Evolutionary conservation across 2,329 filamentous ascomycete species (phyloP).

Genomic region (Colletotrichum liriopes): DNA sequence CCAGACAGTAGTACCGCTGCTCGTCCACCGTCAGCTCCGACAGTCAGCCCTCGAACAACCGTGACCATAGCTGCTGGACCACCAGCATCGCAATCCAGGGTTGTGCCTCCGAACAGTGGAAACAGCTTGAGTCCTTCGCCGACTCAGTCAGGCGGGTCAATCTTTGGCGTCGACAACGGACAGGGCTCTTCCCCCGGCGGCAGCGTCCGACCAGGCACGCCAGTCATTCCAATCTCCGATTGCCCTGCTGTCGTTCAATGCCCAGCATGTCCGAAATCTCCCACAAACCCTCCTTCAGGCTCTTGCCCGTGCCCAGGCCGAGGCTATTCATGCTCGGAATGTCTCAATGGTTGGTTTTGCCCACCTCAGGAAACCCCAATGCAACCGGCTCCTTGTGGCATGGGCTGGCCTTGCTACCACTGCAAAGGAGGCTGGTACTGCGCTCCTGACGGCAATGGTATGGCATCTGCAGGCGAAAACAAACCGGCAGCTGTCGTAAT

Average conservation of each 20-base stretch:
- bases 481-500: slow-evolving; percentile 9
- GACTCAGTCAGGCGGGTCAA: slow-evolving; percentile 7
- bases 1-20: background rate
- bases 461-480: slow-evolving; percentile 7
- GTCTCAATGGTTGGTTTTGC: slow-evolving; percentile 52
- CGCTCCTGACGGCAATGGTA: slow-evolving; percentile 31
- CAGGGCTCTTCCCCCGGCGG: background rate
- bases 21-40: background rate
- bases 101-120: background rate
- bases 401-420: slow-evolving; percentile 53
- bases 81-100: background rate
- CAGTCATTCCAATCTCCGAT: slow-evolving; percentile 35
- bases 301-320: slow-evolving; percentile 46
- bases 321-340: slow-evolving; percentile 50
- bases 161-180: slow-evolving; percentile 13
- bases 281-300: slow-evolving; percentile 13
- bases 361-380: slow-evolving; percentile 52
- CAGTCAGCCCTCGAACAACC: background rate
- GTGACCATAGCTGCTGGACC: background rate
- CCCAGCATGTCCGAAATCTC: slow-evolving; percentile 43
- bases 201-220: slow-evolving; percentile 15
- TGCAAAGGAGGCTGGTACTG: slow-evolving; percentile 51
- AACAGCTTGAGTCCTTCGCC: background rate
- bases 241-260: slow-evolving; percentile 41
- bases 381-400: slow-evolving; percentile 48